phyloP scores from a whole-genome alignment of 2,329 filamentous ascomycete species.

The Fusarium tanahbumbuense region DNA sequence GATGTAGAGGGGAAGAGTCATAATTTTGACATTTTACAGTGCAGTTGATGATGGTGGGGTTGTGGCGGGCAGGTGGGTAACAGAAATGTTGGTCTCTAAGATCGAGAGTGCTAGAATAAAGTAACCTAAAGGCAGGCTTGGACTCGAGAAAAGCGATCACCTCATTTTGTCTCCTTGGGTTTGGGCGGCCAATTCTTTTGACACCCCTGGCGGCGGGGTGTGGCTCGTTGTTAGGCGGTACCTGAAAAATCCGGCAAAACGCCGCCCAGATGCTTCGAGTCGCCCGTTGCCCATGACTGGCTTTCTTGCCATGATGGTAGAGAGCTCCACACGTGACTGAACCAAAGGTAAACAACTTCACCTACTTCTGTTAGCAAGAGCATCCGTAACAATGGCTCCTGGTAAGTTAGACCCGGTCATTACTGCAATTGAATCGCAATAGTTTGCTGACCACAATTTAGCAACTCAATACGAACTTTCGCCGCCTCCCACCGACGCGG shows the following conservation, averaged over 20 bases:
- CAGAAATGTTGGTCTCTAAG: not conserved
- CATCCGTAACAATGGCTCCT: conserved; percentile 54
- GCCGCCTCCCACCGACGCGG: conserved; percentile 84
- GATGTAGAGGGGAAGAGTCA: conserved; percentile 52
- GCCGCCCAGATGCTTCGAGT: conserved; percentile 12
- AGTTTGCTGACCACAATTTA: conserved; percentile 48
- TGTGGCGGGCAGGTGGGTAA: conserved; percentile 42
- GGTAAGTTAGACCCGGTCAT: conserved; percentile 46
- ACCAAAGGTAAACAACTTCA: conserved; percentile 53
- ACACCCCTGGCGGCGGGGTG: conserved; percentile 44
- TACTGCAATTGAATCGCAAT: not conserved
- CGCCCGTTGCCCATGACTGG: conserved; percentile 13
- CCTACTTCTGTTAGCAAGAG: conserved; percentile 36
- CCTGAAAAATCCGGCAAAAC: conserved; percentile 48
- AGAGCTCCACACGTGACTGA: conserved; percentile 51
- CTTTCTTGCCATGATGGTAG: conserved; percentile 28
- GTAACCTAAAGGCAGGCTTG: accelerated
- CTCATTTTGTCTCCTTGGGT: not conserved
- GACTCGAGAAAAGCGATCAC: accelerated
- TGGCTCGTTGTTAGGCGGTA: conserved; percentile 49
- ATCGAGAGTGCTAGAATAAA: not conserved
- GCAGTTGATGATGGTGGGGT: conserved; percentile 55
- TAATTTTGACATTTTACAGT: conserved; percentile 59
- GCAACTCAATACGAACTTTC: conserved; percentile 84
- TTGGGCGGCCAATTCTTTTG: not conserved